Base-by-base conservation (phyloP, 257 asterid genomes). In the Solanum piurae region DNA sequence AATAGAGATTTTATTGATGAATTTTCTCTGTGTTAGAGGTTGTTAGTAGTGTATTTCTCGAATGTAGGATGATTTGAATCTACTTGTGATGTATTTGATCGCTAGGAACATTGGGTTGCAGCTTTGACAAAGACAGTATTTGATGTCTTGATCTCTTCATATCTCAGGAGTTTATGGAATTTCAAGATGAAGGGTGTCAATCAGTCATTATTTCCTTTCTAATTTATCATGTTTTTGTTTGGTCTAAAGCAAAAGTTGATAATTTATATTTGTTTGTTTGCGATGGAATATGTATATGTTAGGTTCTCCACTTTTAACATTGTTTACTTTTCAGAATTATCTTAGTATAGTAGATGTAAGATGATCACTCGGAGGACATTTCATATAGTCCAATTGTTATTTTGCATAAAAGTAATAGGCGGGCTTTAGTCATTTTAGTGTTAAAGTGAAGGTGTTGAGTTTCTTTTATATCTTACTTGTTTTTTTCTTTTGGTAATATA, bases 171-270 rank as follows among this genome's bases (percentile, higher is more conserved):
- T 64, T n/a, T 11, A n/a, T 64, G 72, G 2, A 12, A 64, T 64
- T 64, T 64, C 31, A 5, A n/a, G 33, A 64, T 10, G 95, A 90
- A 91, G 93, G 98, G 96, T 95, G 89, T 76, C 93, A 91, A 36
- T 62, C 69, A 37, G 80, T 76, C 68, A n/a, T 21, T 36, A 4
- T 34, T 68, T 77, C 62, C 62, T 10, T 74, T 64, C 36, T 21
- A 6, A 18, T 49, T 84, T 75, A 7, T 38, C 12, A 23, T 44
- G 18, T 10, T 44, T 31, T 25, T 25, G 14, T 85, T 69, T 64
- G 55, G 58, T 75, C 21, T 75, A 11, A 37, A 38, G 83, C 21
- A 38, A 38, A 75, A 75, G 2, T 75, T 21, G 55, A 75, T 38
- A 38, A 38, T 75, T 38, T 75, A 75, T 9, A 21, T 38, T 37